phyloP scores from a whole-genome alignment of 345 rosid species.

The Acer saccharum region DNA sequence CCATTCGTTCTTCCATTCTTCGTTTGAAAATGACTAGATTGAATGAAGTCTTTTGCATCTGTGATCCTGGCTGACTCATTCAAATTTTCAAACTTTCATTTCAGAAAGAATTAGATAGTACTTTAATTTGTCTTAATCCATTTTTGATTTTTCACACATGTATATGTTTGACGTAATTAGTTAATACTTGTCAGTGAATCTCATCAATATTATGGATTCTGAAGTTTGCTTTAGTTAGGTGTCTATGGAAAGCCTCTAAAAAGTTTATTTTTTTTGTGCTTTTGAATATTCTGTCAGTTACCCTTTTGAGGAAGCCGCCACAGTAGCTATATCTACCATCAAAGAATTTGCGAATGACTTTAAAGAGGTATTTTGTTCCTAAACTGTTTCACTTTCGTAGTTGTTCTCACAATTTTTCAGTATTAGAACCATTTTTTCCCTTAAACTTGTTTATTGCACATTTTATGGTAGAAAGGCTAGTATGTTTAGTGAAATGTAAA shows the following conservation, averaged over 20 bases:
- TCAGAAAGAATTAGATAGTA: not conserved
- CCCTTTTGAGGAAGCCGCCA: conserved; percentile 87
- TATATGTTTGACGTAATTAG: not conserved
- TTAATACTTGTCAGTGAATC: not conserved
- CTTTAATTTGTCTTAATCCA: not conserved
- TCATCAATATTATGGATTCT: not conserved
- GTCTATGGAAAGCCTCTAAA: not conserved
- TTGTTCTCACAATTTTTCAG: not conserved
- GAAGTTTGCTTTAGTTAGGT: not conserved
- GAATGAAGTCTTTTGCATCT: not conserved
- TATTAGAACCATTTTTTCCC: not conserved
- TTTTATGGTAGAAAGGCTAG: not conserved
- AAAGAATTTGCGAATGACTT: conserved; percentile 66
- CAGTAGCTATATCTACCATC: conserved; percentile 64
- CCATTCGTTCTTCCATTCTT: not conserved
- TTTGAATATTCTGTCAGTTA: conserved; percentile 43
- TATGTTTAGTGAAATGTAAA: not conserved
- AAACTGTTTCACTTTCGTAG: not conserved
- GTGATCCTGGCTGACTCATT: not conserved
- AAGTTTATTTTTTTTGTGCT: not conserved
- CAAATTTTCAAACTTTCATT: not conserved
- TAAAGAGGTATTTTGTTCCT: conserved; percentile 65
- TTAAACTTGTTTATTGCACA: not conserved
- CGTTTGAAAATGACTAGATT: not conserved
- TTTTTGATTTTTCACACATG: not conserved